Base-by-base conservation (phyloP, 2,329 filamentous ascomycete species). In the Colletotrichum salicis region DNA sequence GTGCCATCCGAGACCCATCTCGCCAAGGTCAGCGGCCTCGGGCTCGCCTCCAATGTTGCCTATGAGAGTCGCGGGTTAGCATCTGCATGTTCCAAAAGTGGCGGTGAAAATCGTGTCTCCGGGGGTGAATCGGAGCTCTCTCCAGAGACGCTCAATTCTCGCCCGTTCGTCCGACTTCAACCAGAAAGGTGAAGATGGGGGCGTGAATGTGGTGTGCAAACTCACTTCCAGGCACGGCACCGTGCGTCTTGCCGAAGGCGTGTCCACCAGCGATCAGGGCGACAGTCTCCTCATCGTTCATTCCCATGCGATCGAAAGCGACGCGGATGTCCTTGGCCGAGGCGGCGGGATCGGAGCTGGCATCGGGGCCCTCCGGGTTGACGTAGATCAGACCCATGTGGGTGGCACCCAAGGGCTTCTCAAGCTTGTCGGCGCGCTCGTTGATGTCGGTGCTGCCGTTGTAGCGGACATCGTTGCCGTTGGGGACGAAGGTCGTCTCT, bases 341-440 rank as follows among this genome's bases (percentile, higher is more conserved):
- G 15, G 91, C 91, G 52, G 91, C 81, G 24, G 92, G 91, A 78
- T 95, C 92, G 3, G 92, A 91, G 67, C 88, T 88, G 72, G 90
- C 92, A 76, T 94, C 90, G 33, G 93, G 93, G 8, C 93, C 93
- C 81, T 94, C 91, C 3, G 93, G 93, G 84, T 95, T 94, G 73
- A 94, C 92, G 80, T 95, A 95, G 80, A 95, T 95, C 77, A 95
- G 83, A 78, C 93, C 93, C 90, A 93, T 93, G 82, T 93, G 89
- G 35, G 90, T 85, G 55, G 92, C 90, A 8, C 85, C 92, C 15
- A 95, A 81, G 2, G 92, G 92, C 77, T 86, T 81, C 82, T 94
- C 92, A 6, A 94, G 87, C 75, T 72, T 67, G 69, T 68, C 69
- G 60, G 71, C 71, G 51, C 71, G 71, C 54, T 67, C 71, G 48